Percentiles rank a stretch among this genome's conserved stretches.
Conservation (phyloP, 164 flowering plant genomes). For the Sextonia rubra region DNA sequence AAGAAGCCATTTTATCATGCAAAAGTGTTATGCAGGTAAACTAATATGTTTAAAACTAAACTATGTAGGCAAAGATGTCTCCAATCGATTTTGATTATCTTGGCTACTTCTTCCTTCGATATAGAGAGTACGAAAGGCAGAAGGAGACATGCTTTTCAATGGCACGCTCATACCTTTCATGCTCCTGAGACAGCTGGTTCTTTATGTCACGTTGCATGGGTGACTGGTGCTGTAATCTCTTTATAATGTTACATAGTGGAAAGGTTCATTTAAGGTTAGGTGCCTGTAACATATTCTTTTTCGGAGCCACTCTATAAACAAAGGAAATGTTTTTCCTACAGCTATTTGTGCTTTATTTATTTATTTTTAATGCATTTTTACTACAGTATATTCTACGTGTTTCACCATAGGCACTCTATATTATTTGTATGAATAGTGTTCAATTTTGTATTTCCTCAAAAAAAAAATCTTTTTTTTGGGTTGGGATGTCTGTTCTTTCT, state of each 20-base stretch:
- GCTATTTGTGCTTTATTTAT: background rate
- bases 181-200: background rate
- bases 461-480: too few relatives aligned
- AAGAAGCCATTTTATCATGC: background rate
- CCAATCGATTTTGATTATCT: conserved; percentile 89
- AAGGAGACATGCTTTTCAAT: conserved; percentile 44
- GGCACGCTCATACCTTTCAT: conserved; percentile 45
- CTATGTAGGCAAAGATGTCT: conserved; percentile 74
- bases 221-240: background rate
- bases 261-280: background rate
- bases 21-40: background rate
- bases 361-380: background rate
- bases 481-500: background rate
- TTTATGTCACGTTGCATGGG: too few relatives aligned
- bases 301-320: background rate
- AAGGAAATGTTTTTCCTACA: background rate
- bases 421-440: background rate
- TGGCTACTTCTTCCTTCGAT: conserved; percentile 85
- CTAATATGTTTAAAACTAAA: background rate
- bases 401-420: background rate
- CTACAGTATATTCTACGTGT: background rate
- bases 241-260: background rate
- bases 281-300: conserved; percentile 8
- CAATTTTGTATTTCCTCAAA: background rate
- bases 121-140: conserved; percentile 67